These are phyloP conservation scores for Fragaria nilgerrensis DNA, from an alignment of 306 rosid genomes.

Conservation along the genomic window DNA sequence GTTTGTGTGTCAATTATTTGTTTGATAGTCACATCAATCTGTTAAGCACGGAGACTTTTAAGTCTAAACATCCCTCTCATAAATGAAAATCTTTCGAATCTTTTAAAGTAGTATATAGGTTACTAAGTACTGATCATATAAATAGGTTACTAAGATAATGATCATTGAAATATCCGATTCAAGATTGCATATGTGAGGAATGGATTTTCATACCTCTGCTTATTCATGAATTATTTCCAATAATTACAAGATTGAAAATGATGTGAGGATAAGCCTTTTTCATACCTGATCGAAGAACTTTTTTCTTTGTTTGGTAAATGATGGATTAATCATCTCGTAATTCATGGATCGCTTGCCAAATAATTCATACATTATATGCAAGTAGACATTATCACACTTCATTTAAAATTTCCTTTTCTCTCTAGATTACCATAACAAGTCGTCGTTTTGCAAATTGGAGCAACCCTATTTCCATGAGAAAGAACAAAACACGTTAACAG, in stretches of 20 bases:
- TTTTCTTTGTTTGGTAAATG: not conserved
- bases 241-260: no score
- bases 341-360: not conserved
- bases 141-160: no score
- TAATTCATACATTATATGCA: not conserved
- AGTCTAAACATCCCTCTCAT: not conserved
- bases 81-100: not conserved
- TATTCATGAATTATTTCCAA: not conserved
- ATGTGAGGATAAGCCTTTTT: not conserved
- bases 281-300: not conserved
- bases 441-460: conserved; percentile 11
- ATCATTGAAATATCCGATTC: no score
- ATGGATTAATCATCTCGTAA: not conserved
- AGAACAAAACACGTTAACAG: conserved; percentile 22
- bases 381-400: not conserved
- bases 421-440: not conserved
- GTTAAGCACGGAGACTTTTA: not conserved
- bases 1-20: not conserved
- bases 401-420: not conserved
- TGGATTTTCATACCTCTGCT: no score
- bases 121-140: no score
- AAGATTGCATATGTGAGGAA: no score
- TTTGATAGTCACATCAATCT: not conserved
- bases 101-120: no score
- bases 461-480: conserved; percentile 2